These are phyloP conservation scores for Ganoderma boninense DNA, from an alignment of 1,284 basidiomycete genomes.

Conservation along the genomic window DNA sequence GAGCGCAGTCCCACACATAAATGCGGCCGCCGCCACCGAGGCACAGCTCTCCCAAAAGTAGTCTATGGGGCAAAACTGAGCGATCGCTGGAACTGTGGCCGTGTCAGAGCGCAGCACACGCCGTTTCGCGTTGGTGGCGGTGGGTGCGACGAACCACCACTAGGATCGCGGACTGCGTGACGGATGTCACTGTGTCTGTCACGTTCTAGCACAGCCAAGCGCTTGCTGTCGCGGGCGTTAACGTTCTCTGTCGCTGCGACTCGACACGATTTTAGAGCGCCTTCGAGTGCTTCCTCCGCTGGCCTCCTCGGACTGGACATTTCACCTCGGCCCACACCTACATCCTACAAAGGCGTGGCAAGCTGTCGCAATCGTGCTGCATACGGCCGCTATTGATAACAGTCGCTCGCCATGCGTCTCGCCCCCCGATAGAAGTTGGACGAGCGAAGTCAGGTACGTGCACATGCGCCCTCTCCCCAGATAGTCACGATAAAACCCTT, in stretches of 20 bases:
- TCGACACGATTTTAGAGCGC: too few species aligned
- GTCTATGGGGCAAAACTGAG: neutral
- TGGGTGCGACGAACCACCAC: neutral
- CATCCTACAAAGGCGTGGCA: neutral
- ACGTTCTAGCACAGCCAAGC: too few species aligned
- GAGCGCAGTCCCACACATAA: neutral
- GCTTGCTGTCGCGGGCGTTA: too few species aligned
- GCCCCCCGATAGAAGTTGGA: neutral
- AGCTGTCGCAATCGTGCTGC: neutral
- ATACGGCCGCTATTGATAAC: neutral
- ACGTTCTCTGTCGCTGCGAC: too few species aligned
- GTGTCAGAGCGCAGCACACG: neutral
- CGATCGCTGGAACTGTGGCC: neutral
- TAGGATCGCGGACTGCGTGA: neutral
- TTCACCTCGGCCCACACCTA: neutral
- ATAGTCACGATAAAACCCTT: neutral
- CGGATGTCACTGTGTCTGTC: neutral
- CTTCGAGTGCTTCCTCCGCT: too few species aligned
- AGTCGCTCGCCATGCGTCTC: neutral
- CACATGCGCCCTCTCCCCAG: neutral
- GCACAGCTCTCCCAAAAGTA: neutral
- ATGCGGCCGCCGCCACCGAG: neutral
- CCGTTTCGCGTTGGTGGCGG: neutral
- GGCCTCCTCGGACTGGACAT: too few species aligned
- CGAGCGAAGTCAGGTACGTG: neutral